These are phyloP conservation scores for Fusarium tjaetaba DNA, from an alignment of 2,329 filamentous ascomycete genomes.

Conservation along the genomic window DNA sequence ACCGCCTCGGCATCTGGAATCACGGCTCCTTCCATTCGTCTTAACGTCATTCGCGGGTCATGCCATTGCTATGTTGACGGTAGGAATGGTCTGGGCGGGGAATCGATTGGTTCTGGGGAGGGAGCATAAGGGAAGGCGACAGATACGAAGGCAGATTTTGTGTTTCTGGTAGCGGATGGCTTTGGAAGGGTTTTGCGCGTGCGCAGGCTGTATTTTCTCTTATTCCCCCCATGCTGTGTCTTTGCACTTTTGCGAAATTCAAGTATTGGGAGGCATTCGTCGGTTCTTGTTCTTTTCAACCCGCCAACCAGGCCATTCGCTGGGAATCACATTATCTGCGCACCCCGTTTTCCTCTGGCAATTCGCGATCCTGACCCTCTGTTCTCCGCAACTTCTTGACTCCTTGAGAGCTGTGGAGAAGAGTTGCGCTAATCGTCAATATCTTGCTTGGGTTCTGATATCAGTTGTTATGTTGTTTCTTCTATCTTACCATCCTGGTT, in stretches of 20 bases:
- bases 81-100: slow-evolving; percentile 7
- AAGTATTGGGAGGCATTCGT: slow-evolving; percentile 11
- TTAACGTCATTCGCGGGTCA: slow-evolving; percentile 18
- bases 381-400: not conserved
- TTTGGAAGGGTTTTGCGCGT: slow-evolving; percentile 29
- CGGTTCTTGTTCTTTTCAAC: slow-evolving; percentile 17
- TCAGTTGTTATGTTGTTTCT: slow-evolving; percentile 26
- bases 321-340: slow-evolving; percentile 1
- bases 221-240: slow-evolving; percentile 9
- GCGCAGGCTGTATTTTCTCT: slow-evolving; percentile 39
- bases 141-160: slow-evolving; percentile 28
- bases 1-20: slow-evolving; percentile 34
- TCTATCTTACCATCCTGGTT: slow-evolving; percentile 36
- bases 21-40: slow-evolving; percentile 17
- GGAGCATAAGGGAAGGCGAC: slow-evolving; percentile 12
- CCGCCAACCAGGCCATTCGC: slow-evolving; percentile 7
- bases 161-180: slow-evolving; percentile 21
- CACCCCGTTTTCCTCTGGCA: not conserved
- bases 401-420: not conserved
- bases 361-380: slow-evolving; percentile 6
- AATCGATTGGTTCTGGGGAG: slow-evolving; percentile 23
- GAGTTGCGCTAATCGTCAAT: slow-evolving; percentile 3
- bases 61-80: slow-evolving; percentile 7
- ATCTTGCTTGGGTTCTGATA: slow-evolving; percentile 33
- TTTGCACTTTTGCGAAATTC: slow-evolving; percentile 1